Evolutionary conservation across 345 rosid genomes (phyloP).

Genomic region (Aquilaria sinensis): DNA sequence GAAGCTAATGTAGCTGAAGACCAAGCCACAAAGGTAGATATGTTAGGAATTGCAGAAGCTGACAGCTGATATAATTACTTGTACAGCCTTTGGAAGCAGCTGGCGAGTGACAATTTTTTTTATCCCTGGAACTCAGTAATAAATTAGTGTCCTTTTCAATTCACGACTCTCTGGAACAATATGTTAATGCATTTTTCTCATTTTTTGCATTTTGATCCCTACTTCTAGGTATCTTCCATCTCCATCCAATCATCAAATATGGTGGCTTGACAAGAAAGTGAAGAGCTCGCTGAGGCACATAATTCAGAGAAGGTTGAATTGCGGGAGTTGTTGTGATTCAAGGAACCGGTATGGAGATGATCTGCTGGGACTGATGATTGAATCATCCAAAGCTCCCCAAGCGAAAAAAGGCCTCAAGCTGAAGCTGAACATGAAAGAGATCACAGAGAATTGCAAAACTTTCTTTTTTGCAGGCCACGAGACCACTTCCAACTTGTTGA

Average conservation of each 20-base stretch:
- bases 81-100: slow-evolving; percentile 41
- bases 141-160: neutral
- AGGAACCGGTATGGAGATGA: slow-evolving; percentile 25
- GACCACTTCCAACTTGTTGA: slow-evolving; percentile 34
- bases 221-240: slow-evolving; percentile 40
- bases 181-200: neutral
- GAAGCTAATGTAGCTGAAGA: slow-evolving; percentile 12
- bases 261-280: slow-evolving; percentile 39
- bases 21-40: slow-evolving; percentile 7
- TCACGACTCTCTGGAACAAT: neutral
- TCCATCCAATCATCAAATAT: slow-evolving; percentile 26
- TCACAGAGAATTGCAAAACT: slow-evolving; percentile 57
- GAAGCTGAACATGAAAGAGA: slow-evolving; percentile 32
- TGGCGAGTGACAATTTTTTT: slow-evolving; percentile 9
- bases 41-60: slow-evolving; percentile 24
- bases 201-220: neutral
- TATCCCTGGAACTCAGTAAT: slow-evolving; percentile 37
- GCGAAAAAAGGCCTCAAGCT: neutral
- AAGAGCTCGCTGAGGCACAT: slow-evolving; percentile 19
- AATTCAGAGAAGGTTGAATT: slow-evolving; percentile 23
- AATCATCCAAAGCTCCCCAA: slow-evolving; percentile 12
- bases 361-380: slow-evolving; percentile 37
- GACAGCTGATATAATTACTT: slow-evolving; percentile 37
- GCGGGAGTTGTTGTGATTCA: slow-evolving; percentile 1
- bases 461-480: slow-evolving; percentile 52